Evolutionary conservation across 2,329 filamentous ascomycete genomes (phyloP), one percentile per base, ranked within the genome.

Genomic region (Rhytidhysteron rufulum): DNA sequence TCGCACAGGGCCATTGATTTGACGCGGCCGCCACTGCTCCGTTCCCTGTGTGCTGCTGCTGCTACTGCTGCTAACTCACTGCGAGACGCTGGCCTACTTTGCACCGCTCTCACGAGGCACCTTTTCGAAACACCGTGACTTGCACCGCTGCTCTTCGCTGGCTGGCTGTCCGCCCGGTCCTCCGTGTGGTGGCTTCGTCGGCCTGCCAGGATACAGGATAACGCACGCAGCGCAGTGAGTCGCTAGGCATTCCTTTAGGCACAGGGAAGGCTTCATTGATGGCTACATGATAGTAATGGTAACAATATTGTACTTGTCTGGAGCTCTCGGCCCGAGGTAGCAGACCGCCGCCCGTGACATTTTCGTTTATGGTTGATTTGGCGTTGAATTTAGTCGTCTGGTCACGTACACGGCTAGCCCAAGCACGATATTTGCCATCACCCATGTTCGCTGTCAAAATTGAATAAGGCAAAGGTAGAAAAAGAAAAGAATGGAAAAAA

Each of bases 1-100:
- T 5, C 8, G 33, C 32, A 31, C 32, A 31, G 45, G 38, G 48
- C 49, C 50, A 34, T 44, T 40, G 39, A 32, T 41, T 41, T 34
- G 46, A 46, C 44, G 24, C 34, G 24, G 24, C 35, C 35, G 25
- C 22, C n/a, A 17, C 15, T 29, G n/a, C 35, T 30, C 35, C 22
- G 35, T 22, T 17, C 35, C 24, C 35, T 11, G 24, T 13, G 13
- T 30, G 35, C n/a, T n/a, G n/a, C n/a, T n/a, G n/a, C n/a, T n/a
- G n/a, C n/a, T n/a, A n/a, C n/a, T n/a, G n/a, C n/a, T n/a, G n/a
- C n/a, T n/a, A n/a, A n/a, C n/a, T n/a, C n/a, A n/a, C n/a, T n/a
- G n/a, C n/a, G n/a, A n/a, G n/a, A n/a, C n/a, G n/a, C n/a, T n/a
- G n/a, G n/a, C n/a, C n/a, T n/a, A n/a, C n/a, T n/a, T n/a, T n/a